These are phyloP conservation scores for Metschnikowia peoriensis DNA, from an alignment of 805 yeast genomes.

Conservation along the genomic window DNA sequence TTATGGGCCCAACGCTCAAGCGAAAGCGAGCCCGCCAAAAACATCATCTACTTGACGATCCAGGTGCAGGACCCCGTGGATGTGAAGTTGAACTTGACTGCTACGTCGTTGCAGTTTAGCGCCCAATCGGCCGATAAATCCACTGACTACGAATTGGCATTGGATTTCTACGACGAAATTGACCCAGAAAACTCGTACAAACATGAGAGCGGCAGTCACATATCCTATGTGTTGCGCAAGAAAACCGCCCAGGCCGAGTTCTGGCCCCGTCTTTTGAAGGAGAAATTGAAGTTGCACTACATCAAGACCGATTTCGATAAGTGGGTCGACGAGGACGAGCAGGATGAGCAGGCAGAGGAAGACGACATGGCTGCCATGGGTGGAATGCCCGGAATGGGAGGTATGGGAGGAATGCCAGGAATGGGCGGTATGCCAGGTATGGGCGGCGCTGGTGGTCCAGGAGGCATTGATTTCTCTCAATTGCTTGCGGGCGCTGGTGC, in stretches of 20 bases:
- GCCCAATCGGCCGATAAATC: slow-evolving; percentile 46
- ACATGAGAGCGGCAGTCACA: slow-evolving; percentile 54
- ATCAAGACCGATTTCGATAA: slow-evolving; percentile 93
- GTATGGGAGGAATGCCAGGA: slow-evolving; percentile 34
- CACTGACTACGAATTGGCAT: slow-evolving; percentile 57
- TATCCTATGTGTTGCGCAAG: slow-evolving; percentile 68
- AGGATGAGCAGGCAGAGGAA: slow-evolving; percentile 62
- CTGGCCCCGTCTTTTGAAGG: slow-evolving; percentile 96
- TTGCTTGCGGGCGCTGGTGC: slow-evolving; percentile 32
- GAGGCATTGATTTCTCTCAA: slow-evolving; percentile 14
- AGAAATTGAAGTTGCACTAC: slow-evolving; percentile 72
- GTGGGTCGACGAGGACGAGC: slow-evolving; percentile 99
- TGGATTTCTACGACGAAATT: slow-evolving; percentile 77
- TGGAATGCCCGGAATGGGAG: slow-evolving; percentile 20
- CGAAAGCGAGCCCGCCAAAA: slow-evolving; percentile 67
- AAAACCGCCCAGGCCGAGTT: slow-evolving; percentile 64
- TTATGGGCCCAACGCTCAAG: slow-evolving; percentile 97
- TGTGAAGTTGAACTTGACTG: slow-evolving; percentile 60
- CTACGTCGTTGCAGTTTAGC: slow-evolving; percentile 50
- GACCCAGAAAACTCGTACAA: slow-evolving; percentile 63
- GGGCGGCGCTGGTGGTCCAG: slow-evolving; percentile 20
- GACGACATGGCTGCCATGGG: slow-evolving; percentile 31
- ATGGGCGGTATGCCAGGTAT: slow-evolving; percentile 25
- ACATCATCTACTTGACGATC: slow-evolving; percentile 72
- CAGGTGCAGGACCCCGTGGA: slow-evolving; percentile 66